Evolutionary conservation across 805 yeast species (phyloP).

Genomic region (Yarrowia porcina): DNA sequence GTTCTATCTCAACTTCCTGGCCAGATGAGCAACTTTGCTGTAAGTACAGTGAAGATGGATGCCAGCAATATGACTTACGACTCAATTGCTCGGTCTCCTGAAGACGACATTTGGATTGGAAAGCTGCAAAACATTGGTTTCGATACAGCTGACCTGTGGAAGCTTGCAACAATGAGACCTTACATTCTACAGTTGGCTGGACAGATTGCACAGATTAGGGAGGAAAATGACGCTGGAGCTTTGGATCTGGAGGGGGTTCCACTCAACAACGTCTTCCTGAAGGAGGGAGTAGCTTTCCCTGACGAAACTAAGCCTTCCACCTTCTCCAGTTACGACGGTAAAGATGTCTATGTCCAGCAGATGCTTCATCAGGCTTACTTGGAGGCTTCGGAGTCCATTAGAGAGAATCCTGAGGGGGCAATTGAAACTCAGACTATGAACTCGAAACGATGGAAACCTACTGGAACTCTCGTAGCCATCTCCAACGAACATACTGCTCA

Average conservation of each 20-base stretch:
- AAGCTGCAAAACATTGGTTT: slow-evolving; percentile 72
- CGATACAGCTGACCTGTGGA: slow-evolving; percentile 74
- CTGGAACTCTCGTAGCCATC: slow-evolving; percentile 58
- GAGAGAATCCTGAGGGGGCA: slow-evolving; percentile 7
- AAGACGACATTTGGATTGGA: slow-evolving; percentile 53
- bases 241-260: slow-evolving; percentile 2
- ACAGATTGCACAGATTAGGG: slow-evolving; percentile 1
- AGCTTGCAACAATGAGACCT: slow-evolving; percentile 64
- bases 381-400: slow-evolving; percentile 34
- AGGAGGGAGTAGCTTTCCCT: slow-evolving; percentile 6
- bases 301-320: not conserved
- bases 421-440: slow-evolving; percentile 7
- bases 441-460: slow-evolving; percentile 39
- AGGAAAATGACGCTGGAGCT: slow-evolving; percentile 7
- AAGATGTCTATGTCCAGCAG: slow-evolving; percentile 57
- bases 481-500: slow-evolving; percentile 60
- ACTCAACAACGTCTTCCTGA: slow-evolving; percentile 12
- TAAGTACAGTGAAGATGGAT: slow-evolving; percentile 13
- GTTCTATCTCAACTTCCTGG: slow-evolving; percentile 19
- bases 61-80: slow-evolving; percentile 7
- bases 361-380: slow-evolving; percentile 53
- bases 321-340: slow-evolving; percentile 57
- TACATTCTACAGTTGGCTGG: slow-evolving; percentile 49
- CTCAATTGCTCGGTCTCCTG: slow-evolving; percentile 28
- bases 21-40: slow-evolving; percentile 21